Evolutionary conservation across 352 stramenopile genomes (phyloP).

Genomic region (Globisporangium canariense): DNA sequence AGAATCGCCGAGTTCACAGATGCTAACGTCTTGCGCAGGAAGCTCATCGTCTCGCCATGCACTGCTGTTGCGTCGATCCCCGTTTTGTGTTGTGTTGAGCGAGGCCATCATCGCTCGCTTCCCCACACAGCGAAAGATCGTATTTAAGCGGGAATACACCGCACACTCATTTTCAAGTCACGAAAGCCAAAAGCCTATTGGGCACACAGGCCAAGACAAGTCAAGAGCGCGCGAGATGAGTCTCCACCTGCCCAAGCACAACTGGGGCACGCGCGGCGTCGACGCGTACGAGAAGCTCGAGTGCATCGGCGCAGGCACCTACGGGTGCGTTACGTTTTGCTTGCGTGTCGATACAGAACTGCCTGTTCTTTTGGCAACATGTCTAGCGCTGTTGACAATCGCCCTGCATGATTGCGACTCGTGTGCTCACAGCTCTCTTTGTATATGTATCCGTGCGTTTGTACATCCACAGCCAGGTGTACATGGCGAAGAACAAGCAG

Average conservation of each 20-base stretch:
- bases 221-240: constrained; percentile 42
- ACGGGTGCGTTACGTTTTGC: constrained; percentile 47
- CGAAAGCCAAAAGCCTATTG: not conserved
- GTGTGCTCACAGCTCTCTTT: not conserved
- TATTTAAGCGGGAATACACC: not conserved
- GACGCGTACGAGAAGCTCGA: constrained; percentile 88
- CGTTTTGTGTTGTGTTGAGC: not conserved
- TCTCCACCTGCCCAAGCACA: constrained; percentile 80
- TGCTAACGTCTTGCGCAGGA: constrained; percentile 63
- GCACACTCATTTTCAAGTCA: not conserved
- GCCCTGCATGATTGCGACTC: not conserved
- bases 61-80: not conserved
- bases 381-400: not conserved
- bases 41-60: constrained; percentile 46
- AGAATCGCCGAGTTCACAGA: constrained; percentile 75
- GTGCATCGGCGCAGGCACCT: constrained; percentile 88
- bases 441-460: not conserved
- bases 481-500: constrained; percentile 85
- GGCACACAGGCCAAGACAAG: not conserved
- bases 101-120: not conserved
- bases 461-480: constrained; percentile 61
- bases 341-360: not conserved
- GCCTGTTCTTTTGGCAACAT: not conserved
- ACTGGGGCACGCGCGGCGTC: constrained; percentile 81
- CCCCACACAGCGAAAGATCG: not conserved